Conservation (phyloP, 2,329 filamentous ascomycete species). For the Pseudogymnoascus sp. region DNA sequence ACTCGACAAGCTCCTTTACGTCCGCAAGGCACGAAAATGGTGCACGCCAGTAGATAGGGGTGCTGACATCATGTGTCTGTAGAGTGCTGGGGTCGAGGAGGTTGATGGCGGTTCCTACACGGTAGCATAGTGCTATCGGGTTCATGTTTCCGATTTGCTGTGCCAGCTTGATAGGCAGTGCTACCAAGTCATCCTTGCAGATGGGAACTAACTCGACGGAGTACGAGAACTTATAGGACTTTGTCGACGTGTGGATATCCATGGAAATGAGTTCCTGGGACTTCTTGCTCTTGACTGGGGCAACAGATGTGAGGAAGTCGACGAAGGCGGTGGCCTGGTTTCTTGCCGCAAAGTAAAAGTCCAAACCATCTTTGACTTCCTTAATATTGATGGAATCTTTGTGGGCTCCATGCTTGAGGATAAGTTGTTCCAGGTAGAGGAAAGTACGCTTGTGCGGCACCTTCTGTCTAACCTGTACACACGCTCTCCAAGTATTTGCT, state of each 20-base stretch:
- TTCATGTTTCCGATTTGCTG: slow-evolving; percentile 82
- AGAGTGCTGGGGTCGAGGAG: slow-evolving; percentile 85
- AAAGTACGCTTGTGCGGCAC: slow-evolving; percentile 90
- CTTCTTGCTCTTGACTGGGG: slow-evolving; percentile 70
- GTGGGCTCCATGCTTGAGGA: slow-evolving; percentile 88
- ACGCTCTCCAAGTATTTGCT: slow-evolving; percentile 88
- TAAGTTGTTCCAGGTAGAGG: slow-evolving; percentile 80
- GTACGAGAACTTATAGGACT: slow-evolving; percentile 91
- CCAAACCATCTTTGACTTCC: slow-evolving; percentile 88
- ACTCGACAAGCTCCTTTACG: slow-evolving; percentile 77
- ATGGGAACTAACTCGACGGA: slow-evolving; percentile 86
- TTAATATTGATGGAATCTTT: slow-evolving; percentile 96
- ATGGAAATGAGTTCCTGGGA: slow-evolving; percentile 90
- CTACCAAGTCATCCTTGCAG: slow-evolving; percentile 96
- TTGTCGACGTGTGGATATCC: slow-evolving; percentile 83
- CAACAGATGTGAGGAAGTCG: slow-evolving; percentile 78
- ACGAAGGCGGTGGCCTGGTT: slow-evolving; percentile 91
- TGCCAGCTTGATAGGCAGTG: slow-evolving; percentile 79
- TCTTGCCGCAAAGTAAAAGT: slow-evolving; percentile 85
- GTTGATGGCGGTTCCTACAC: slow-evolving; percentile 83
- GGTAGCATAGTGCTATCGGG: slow-evolving; percentile 76
- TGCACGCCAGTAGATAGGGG: slow-evolving; percentile 79
- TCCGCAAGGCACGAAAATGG: slow-evolving; percentile 82
- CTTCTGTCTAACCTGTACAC: slow-evolving; percentile 92
- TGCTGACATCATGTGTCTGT: slow-evolving; percentile 78